Evolutionary conservation across 768 basidiomycete genomes (phyloP).

Genomic region (Amanita pseudoporphyria): DNA sequence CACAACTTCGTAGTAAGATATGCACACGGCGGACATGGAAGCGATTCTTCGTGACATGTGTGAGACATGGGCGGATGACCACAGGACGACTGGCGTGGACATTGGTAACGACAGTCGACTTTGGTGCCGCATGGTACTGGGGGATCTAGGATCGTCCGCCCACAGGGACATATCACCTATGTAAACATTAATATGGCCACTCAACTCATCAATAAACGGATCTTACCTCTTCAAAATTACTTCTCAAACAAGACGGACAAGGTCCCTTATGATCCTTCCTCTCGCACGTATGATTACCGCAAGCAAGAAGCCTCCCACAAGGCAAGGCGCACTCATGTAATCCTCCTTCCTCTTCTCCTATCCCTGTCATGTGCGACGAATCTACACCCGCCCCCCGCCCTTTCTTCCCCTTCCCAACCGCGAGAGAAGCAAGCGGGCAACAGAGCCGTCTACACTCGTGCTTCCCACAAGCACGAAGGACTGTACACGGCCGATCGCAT

Average conservation of each 20-base stretch:
- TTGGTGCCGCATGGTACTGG: slow-evolving; percentile 82
- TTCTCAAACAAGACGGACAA: slow-evolving; percentile 78
- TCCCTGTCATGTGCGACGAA: slow-evolving; percentile 16
- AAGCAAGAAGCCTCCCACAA: slow-evolving; percentile 63
- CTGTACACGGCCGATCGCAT: slow-evolving; percentile 74
- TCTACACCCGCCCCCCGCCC: slow-evolving; percentile 20
- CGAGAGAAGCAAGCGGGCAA: slow-evolving; percentile 76
- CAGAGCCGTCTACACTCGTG: slow-evolving; percentile 83
- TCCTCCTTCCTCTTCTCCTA: slow-evolving; percentile 53
- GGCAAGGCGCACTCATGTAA: slow-evolving; percentile 80
- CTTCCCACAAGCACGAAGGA: slow-evolving; percentile 72
- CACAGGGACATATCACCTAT: slow-evolving; percentile 74
- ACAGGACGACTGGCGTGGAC: slow-evolving; percentile 61
- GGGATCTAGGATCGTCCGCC: slow-evolving; percentile 78
- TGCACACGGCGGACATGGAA: slow-evolving; percentile 78
- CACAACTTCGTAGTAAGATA: slow-evolving; percentile 72
- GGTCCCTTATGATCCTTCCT: slow-evolving; percentile 72
- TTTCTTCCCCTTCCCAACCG: slow-evolving; percentile 46
- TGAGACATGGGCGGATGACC: slow-evolving; percentile 77
- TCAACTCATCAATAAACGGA: background rate
- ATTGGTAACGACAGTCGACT: slow-evolving; percentile 75
- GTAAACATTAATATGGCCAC: background rate
- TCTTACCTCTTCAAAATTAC: slow-evolving; percentile 85
- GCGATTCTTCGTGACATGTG: slow-evolving; percentile 67
- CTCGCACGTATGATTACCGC: slow-evolving; percentile 76